These are phyloP conservation scores for Podosphaera leucotricha DNA, from an alignment of 2,329 filamentous ascomycete species.

Conservation along the genomic window DNA sequence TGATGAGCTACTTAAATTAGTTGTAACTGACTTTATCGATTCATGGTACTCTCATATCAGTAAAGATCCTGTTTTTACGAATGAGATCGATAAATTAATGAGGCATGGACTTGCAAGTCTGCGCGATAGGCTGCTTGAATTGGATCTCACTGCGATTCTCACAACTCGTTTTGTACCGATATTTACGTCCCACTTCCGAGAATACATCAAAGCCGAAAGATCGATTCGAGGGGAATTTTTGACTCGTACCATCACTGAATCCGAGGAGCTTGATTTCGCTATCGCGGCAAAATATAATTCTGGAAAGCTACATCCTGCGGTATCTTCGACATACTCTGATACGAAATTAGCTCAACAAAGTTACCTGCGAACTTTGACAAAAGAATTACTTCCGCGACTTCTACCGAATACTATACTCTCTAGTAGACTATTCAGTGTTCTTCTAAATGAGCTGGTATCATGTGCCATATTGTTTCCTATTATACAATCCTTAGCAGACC, in stretches of 20 bases:
- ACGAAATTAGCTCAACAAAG: slow-evolving; percentile 71
- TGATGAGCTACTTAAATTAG: slow-evolving; percentile 52
- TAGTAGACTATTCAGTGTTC: slow-evolving; percentile 55
- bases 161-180: slow-evolving; percentile 71
- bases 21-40: slow-evolving; percentile 63
- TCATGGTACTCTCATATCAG: slow-evolving; percentile 83
- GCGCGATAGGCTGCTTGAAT: slow-evolving; percentile 43
- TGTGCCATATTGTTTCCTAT: slow-evolving; percentile 76
- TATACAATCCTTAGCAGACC: slow-evolving; percentile 59
- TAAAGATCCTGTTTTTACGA: slow-evolving; percentile 51
- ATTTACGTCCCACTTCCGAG: slow-evolving; percentile 65
- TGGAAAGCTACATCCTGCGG: slow-evolving; percentile 71
- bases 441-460: slow-evolving; percentile 75
- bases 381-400: slow-evolving; percentile 47
- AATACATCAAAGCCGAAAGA: slow-evolving; percentile 78
- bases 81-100: slow-evolving; percentile 66
- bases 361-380: slow-evolving; percentile 55
- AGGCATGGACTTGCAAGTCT: slow-evolving; percentile 48
- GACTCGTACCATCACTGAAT: slow-evolving; percentile 78
- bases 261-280: slow-evolving; percentile 81
- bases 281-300: slow-evolving; percentile 88
- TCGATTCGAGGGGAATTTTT: slow-evolving; percentile 69
- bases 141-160: slow-evolving; percentile 65
- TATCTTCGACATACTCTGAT: slow-evolving; percentile 60
- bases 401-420: slow-evolving; percentile 51